Percentiles rank a stretch among this genome's conserved stretches.
Evolutionary conservation across 1,284 basidiomycete species (phyloP).

Genomic region (Peniophora sp.): DNA sequence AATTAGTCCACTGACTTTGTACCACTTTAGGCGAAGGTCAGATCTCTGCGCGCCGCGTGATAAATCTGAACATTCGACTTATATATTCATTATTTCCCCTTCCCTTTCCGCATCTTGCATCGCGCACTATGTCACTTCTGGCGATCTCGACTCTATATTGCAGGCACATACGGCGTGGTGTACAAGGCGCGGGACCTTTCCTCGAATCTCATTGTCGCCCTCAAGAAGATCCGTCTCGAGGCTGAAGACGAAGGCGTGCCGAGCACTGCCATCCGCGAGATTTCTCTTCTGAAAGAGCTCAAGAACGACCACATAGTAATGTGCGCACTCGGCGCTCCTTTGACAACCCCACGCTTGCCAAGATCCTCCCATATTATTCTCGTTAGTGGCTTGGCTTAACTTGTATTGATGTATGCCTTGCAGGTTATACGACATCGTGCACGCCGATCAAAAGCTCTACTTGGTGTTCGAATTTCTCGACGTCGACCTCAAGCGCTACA

Average conservation of each 20-base stretch:
- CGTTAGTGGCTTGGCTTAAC: slow-evolving; percentile 2
- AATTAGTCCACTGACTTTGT: background rate
- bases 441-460: slow-evolving; percentile 94
- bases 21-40: slow-evolving; percentile 21
- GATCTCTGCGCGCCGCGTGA: background rate
- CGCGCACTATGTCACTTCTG: background rate
- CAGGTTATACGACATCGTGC: slow-evolving; percentile 93
- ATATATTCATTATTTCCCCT: background rate
- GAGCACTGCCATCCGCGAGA: slow-evolving; percentile 95
- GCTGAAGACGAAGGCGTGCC: slow-evolving; percentile 98
- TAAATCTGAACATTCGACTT: too few species aligned
- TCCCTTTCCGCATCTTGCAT: slow-evolving; percentile 1
- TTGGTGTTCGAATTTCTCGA: slow-evolving; percentile 96
- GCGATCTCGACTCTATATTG: background rate
- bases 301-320: slow-evolving; percentile 93
- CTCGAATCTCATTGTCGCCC: slow-evolving; percentile 76
- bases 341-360: background rate
- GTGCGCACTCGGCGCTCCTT: slow-evolving; percentile 36
- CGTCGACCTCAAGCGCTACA: slow-evolving; percentile 93
- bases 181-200: slow-evolving; percentile 83
- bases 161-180: slow-evolving; percentile 98
- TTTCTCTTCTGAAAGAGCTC: slow-evolving; percentile 94
- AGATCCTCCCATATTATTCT: slow-evolving; percentile 3
- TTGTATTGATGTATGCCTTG: slow-evolving; percentile 6
- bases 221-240: slow-evolving; percentile 98